A percentile compares a stretch with the other conserved stretches of the same genome.
Conservation (phyloP, 2,329 filamentous ascomycete genomes). For the Hortaea sp. region DNA sequence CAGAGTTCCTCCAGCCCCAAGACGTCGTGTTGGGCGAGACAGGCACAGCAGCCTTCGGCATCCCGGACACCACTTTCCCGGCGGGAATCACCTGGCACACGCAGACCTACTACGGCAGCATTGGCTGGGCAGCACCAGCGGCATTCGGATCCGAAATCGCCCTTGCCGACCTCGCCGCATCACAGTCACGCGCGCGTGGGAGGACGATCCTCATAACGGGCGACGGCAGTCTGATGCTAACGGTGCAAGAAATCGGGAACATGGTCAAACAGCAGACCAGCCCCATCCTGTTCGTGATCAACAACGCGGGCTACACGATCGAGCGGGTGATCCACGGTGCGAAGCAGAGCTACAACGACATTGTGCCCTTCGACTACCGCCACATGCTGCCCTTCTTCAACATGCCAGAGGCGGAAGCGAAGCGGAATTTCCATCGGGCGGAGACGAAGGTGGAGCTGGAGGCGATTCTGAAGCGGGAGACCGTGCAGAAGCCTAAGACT, state of each 20-base stretch:
- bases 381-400: slow-evolving; percentile 32
- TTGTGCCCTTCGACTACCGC: slow-evolving; percentile 29
- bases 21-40: slow-evolving; percentile 35
- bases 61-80: slow-evolving; percentile 22
- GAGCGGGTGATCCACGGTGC: slow-evolving; percentile 39
- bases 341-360: slow-evolving; percentile 45
- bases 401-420: slow-evolving; percentile 20
- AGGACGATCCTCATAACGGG: slow-evolving; percentile 56
- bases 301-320: slow-evolving; percentile 39
- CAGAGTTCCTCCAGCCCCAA: slow-evolving; percentile 26
- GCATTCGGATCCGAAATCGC: slow-evolving; percentile 38
- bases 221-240: slow-evolving; percentile 56
- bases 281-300: slow-evolving; percentile 33
- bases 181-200: slow-evolving; percentile 27
- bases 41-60: slow-evolving; percentile 30
- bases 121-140: slow-evolving; percentile 34
- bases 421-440: slow-evolving; percentile 26
- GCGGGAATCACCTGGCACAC: slow-evolving; percentile 22
- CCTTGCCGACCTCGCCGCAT: slow-evolving; percentile 35
- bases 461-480: slow-evolving; percentile 22
- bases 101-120: slow-evolving; percentile 36
- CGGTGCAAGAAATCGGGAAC: slow-evolving; percentile 54
- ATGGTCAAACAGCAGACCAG: slow-evolving; percentile 41
- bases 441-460: slow-evolving; percentile 30
- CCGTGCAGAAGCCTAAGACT: slow-evolving; percentile 20